These are phyloP conservation scores for Trametes cingulata DNA, from an alignment of 768 basidiomycete genomes.

Conservation along the genomic window DNA sequence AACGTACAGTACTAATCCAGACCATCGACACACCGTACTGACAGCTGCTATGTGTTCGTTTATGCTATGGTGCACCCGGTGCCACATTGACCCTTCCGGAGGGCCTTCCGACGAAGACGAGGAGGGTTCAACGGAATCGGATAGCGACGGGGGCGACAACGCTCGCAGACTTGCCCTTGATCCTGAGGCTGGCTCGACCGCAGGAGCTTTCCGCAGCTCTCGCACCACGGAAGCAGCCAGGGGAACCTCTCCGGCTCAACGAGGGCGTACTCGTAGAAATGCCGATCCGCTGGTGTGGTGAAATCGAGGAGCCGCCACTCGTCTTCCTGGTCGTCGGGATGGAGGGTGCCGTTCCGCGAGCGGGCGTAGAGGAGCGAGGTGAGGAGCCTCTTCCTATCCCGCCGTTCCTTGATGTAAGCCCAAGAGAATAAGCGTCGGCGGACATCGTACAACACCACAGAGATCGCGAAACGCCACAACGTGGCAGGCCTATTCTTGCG, in stretches of 20 bases:
- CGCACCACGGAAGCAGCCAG: conserved; percentile 1
- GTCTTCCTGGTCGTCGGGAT: neutral
- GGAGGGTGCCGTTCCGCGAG: neutral
- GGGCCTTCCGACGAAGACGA: too few relatives aligned
- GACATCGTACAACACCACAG: conserved; percentile 26
- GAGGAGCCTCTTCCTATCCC: conserved; percentile 11
- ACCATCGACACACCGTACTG: too few relatives aligned
- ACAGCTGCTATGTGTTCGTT: too few relatives aligned
- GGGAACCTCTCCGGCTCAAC: neutral
- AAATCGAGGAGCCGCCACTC: neutral
- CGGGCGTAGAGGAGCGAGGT: neutral
- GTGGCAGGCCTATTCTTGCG: conserved; percentile 27
- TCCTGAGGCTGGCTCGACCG: neutral
- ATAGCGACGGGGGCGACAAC: too few relatives aligned
- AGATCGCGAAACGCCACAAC: conserved; percentile 36
- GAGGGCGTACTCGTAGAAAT: neutral
- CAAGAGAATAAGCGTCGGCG: conserved; percentile 32
- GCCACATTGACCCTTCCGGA: too few relatives aligned
- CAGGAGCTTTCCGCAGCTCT: neutral
- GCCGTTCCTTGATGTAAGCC: conserved; percentile 33
- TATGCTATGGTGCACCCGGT: too few relatives aligned
- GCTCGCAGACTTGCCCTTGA: too few relatives aligned
- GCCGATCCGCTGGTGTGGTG: neutral
- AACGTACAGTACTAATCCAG: too few relatives aligned
- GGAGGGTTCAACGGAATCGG: too few relatives aligned